Evolutionary conservation across 2,329 filamentous ascomycete genomes (phyloP), one percentile per base, ranked within the genome.

Genomic region (Botrytis elliptica): DNA sequence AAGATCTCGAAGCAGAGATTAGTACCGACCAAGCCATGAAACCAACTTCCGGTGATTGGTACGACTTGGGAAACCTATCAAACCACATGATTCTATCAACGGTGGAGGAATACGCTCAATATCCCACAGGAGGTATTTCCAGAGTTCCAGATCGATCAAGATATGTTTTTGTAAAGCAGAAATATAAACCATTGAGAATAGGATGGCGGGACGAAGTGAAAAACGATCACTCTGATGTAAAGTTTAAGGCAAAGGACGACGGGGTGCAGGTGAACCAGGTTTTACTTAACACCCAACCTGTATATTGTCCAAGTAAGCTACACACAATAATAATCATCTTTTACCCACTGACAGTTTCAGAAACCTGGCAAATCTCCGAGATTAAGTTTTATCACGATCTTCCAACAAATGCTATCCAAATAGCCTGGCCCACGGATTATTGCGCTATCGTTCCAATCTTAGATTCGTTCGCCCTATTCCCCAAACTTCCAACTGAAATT

Each of bases 311-410:
- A 62, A 40, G 59, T 62, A 22, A 62, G 59, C 25, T 62, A 40
- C 6, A 38, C 36, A 38, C 18, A 36, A 38, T 3, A 2, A 38
- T 38, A 16, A 14, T 12, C 20, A 22, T 25, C 20, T 0, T 62
- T n/a, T 14, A 25, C 29, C 29, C 29, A 29, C 59, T 40, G 25
- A 38, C 20, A 62, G 0, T 0, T 62, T 40, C 20, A 62, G 59
- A 36, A 40, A 62, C 59, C 40, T 38, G 59, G 59, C 59, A 38
- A 36, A 38, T 40, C 10, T 62, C 33, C 0, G 20, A 62, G 20
- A 62, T 40, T 6, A 62, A 62, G 20, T 62, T 62, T 40, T 62
- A 62, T 62, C 59, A 62, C 36, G 59, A 62, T 14, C 59, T 62
- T 62, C 59, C 59, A 22, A 38, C 18, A 62, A 62, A 0, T 38